A percentile compares a stretch with the other conserved stretches of the same genome.
Evolutionary conservation across 2,329 filamentous ascomycete genomes (phyloP).

Genomic region (Cladosporium phlei): DNA sequence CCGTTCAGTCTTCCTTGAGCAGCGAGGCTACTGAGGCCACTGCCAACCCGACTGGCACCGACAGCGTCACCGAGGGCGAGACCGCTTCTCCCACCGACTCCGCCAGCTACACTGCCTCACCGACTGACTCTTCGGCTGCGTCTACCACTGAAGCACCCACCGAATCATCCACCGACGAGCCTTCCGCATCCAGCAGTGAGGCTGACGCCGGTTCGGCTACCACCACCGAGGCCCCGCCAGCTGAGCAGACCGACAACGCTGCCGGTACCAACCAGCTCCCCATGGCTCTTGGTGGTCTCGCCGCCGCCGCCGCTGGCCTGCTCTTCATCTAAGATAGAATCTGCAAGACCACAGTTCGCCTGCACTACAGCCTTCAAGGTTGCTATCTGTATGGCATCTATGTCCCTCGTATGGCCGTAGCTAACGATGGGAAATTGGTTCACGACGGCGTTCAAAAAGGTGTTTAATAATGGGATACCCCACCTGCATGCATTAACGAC

Average conservation of each 20-base stretch:
- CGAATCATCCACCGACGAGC: not conserved
- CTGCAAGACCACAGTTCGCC: not conserved
- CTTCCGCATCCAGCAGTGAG: conserved; percentile 14
- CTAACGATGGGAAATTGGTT: conserved; percentile 5
- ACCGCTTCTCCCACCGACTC: not conserved
- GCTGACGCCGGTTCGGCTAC: conserved; percentile 12
- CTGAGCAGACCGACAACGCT: conserved; percentile 16
- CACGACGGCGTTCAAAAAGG: conserved; percentile 4
- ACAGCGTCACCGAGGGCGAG: too few species aligned
- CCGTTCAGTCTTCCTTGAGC: conserved; percentile 12
- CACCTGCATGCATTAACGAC: conserved; percentile 12
- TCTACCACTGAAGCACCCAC: conserved; percentile 9
- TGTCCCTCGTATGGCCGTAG: not conserved
- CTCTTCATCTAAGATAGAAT: conserved; percentile 18
- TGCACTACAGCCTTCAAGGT: not conserved
- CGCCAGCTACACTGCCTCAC: conserved; percentile 5
- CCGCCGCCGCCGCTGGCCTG: conserved; percentile 21
- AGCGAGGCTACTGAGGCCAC: conserved; percentile 1
- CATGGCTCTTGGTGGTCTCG: conserved; percentile 19
- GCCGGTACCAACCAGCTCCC: conserved; percentile 18
- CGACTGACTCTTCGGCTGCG: conserved; percentile 2
- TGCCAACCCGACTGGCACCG: conserved; percentile 5
- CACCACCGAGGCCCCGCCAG: conserved; percentile 19
- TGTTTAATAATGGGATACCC: conserved; percentile 13
- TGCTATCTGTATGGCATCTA: not conserved